These are phyloP conservation scores for Botrytis fragariae DNA, from an alignment of 2,329 filamentous ascomycete genomes.

Conservation along the genomic window DNA sequence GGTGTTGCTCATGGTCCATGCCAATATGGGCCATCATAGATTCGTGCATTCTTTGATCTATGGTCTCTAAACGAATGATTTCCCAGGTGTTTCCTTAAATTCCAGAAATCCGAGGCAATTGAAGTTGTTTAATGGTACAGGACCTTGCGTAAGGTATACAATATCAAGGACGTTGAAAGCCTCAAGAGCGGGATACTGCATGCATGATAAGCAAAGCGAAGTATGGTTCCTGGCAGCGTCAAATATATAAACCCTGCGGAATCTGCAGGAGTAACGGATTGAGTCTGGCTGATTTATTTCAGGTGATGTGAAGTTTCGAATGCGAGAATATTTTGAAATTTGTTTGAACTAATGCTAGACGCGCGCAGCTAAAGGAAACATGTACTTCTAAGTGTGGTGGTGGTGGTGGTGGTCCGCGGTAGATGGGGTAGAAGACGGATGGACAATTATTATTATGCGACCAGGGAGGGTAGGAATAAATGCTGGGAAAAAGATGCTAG, in stretches of 20 bases:
- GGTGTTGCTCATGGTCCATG: slow-evolving; percentile 38
- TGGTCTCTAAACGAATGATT: background rate
- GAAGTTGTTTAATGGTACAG: slow-evolving; percentile 33
- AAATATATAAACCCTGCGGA: slow-evolving; percentile 35
- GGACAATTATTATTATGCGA: slow-evolving; percentile 14
- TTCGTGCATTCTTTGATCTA: slow-evolving; percentile 37
- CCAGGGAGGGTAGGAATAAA: slow-evolving; percentile 18
- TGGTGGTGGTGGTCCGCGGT: slow-evolving; percentile 6
- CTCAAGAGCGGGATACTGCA: slow-evolving; percentile 39
- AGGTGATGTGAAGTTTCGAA: slow-evolving; percentile 24
- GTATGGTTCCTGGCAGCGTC: slow-evolving; percentile 37
- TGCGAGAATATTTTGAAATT: slow-evolving; percentile 23
- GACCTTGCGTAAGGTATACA: slow-evolving; percentile 36
- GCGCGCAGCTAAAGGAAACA: slow-evolving; percentile 31
- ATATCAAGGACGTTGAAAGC: slow-evolving; percentile 25
- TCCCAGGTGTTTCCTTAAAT: slow-evolving; percentile 21
- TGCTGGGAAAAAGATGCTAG: slow-evolving; percentile 22
- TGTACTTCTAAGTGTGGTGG: slow-evolving; percentile 24
- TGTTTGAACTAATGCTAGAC: slow-evolving; percentile 26
- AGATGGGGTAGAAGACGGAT: slow-evolving; percentile 19
- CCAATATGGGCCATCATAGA: slow-evolving; percentile 40
- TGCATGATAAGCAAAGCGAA: slow-evolving; percentile 39
- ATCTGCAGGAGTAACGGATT: slow-evolving; percentile 34
- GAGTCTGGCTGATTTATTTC: slow-evolving; percentile 25
- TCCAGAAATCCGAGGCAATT: slow-evolving; percentile 26